phyloP scores from a whole-genome alignment of 2,329 filamentous ascomycete species.

The Dothiorella sarmentorum region DNA sequence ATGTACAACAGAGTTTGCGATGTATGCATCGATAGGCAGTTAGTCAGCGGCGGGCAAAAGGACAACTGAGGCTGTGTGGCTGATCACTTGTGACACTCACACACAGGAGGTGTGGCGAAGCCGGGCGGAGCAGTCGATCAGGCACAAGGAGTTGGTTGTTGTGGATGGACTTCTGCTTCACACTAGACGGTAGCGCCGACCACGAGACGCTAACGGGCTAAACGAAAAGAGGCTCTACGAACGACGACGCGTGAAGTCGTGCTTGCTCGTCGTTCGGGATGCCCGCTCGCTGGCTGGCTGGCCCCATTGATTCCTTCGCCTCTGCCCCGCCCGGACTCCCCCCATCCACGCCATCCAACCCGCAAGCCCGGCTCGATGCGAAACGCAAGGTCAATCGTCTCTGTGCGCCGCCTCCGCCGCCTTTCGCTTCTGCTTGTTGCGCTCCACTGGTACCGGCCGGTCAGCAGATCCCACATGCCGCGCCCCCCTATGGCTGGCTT shows the following conservation, averaged over 20 bases:
- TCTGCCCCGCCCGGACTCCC: too few species aligned
- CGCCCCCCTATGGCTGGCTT: too few species aligned
- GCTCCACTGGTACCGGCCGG: neutral
- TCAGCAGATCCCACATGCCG: neutral
- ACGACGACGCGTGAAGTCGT: neutral
- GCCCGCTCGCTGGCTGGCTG: neutral
- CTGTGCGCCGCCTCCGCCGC: neutral
- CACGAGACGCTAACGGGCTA: neutral
- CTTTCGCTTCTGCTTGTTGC: neutral
- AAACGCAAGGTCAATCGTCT: too few species aligned
- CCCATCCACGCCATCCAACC: neutral
- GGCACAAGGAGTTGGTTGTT: slow-evolving; percentile 7
- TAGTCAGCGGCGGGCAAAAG: too few species aligned
- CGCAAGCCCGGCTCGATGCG: too few species aligned
- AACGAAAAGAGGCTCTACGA: neutral
- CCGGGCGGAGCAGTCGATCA: slow-evolving; percentile 5
- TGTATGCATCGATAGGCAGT: too few species aligned
- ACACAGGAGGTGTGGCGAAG: neutral
- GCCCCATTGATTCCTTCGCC: too few species aligned
- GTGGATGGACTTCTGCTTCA: neutral
- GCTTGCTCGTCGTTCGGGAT: too few species aligned
- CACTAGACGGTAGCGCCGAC: neutral
- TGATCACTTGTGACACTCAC: too few species aligned
- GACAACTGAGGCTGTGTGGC: neutral
- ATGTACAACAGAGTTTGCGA: too few species aligned